Percentiles rank a stretch among this genome's conserved stretches.
Evolutionary conservation across 192 early-diverging fungal species (phyloP).

Genomic region (Entrophospora sp.): DNA sequence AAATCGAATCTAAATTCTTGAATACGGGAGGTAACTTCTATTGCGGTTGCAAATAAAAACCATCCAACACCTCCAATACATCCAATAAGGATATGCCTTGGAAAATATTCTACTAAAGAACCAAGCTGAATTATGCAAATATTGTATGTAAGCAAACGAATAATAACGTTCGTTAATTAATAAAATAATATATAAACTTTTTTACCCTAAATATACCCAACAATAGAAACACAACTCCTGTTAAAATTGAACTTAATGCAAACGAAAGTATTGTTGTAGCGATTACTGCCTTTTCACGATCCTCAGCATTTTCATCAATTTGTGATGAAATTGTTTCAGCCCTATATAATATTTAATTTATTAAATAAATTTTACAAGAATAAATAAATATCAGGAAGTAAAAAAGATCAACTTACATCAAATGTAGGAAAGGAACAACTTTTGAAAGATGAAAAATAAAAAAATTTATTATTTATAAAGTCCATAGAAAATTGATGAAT

Average conservation of each 20-base stretch:
- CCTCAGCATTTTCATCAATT: conserved; percentile 45
- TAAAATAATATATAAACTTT: conserved; percentile 19
- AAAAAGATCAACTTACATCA: conserved; percentile 47
- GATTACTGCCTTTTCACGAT: conserved; percentile 57
- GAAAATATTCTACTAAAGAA: conserved; percentile 73
- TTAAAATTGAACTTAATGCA: conserved; percentile 79
- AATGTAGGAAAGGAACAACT: conserved; percentile 84
- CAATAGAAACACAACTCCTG: conserved; percentile 76
- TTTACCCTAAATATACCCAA: conserved; percentile 74
- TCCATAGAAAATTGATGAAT: neutral
- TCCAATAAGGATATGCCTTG: conserved; percentile 88
- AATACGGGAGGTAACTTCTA: conserved; percentile 76
- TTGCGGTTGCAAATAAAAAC: conserved; percentile 85
- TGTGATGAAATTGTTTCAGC: conserved; percentile 56
- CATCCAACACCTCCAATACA: conserved; percentile 93
- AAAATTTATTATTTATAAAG: neutral
- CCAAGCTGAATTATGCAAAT: conserved; percentile 42
- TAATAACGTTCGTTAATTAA: neutral
- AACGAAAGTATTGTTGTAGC: conserved; percentile 89
- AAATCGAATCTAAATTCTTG: conserved; percentile 49
- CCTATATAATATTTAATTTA: conserved; percentile 23
- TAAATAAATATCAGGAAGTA: neutral
- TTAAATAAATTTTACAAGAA: neutral
- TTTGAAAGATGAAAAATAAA: neutral
- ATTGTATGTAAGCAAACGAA: conserved; percentile 40